These are phyloP conservation scores for Solanum neorickii DNA, from an alignment of 257 asterid species.

Conservation along the genomic window DNA sequence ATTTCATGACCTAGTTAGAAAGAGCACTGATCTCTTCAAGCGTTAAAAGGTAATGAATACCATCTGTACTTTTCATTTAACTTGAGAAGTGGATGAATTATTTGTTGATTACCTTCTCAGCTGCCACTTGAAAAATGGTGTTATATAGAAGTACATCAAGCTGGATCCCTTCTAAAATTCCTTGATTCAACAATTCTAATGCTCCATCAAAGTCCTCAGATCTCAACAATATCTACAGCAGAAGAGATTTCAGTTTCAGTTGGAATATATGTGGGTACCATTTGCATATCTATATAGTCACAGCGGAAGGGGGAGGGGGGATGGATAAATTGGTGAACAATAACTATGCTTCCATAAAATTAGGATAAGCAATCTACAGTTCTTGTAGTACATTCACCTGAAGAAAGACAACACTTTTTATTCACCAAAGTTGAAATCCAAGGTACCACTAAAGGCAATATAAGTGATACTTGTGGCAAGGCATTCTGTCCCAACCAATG, in stretches of 20 bases:
- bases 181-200: slow-evolving; percentile 35
- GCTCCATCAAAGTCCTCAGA: slow-evolving; percentile 43
- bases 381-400: neutral
- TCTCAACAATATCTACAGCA: slow-evolving; percentile 38
- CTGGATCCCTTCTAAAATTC: slow-evolving; percentile 37
- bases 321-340: neutral
- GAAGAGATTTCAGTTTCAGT: neutral
- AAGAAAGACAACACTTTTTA: neutral
- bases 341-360: neutral
- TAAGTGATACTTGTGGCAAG: neutral
- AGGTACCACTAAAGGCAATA: neutral
- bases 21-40: neutral
- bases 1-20: neutral
- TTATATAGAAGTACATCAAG: slow-evolving; percentile 55
- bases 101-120: slow-evolving; percentile 39
- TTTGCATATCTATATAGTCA: neutral
- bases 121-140: slow-evolving; percentile 54
- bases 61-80: neutral
- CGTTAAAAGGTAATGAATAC: neutral
- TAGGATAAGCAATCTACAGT: neutral
- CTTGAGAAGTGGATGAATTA: neutral
- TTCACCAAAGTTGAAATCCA: neutral
- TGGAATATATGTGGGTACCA: neutral
- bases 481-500: neutral
- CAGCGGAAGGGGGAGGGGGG: neutral